Evolutionary conservation across 257 asterid genomes (phyloP), one percentile per base, ranked within the genome.

Genomic region (Fraxinus pennsylvanica): DNA sequence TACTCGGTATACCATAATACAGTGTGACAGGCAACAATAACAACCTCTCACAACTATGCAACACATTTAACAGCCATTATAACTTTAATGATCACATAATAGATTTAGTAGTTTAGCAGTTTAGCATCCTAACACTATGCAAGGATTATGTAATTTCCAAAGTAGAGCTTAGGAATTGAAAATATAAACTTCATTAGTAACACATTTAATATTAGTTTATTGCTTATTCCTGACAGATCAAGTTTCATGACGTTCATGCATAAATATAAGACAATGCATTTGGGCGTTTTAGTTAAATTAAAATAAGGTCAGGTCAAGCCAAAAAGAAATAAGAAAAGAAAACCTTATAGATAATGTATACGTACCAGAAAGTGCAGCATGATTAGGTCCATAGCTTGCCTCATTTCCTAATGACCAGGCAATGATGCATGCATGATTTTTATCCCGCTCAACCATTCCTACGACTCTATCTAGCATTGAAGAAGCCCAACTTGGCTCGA

Each of bases 381-480:
- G 99, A 81, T 93, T 95, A 74, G 99, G 91, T 72, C 99, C 99
- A 88, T 96, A 93, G 84, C 97, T 80, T 27, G 99, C 83, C 84
- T 95, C 99, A 63, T 96, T 96, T 76, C 99, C 99, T 81, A 93
- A 86, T 72, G 99, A 96, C 99, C 99, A 96, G 27, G 96, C 84
- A 80, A 96, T 87, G 76, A 96, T 92, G 88, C 97, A 96, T 14
- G 97, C 82, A 78, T 96, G 97, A 82, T 96, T 96, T 84, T 96
- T 96, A 88, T 96, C 99, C 89, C 99, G 89, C 81, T 96, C 98
- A 72, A 96, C 98, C 98, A 96, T 93, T 81, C 97, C 96, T 41
- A 96, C 85, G 57, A 93, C 98, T 79, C 99, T 92, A 80, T 93
- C 98, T 88, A 95, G 33, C 99, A 95, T 95, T 76, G 96, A 81